Base-by-base conservation (phyloP, 768 basidiomycete genomes). In the Strobilomyces confusus region DNA sequence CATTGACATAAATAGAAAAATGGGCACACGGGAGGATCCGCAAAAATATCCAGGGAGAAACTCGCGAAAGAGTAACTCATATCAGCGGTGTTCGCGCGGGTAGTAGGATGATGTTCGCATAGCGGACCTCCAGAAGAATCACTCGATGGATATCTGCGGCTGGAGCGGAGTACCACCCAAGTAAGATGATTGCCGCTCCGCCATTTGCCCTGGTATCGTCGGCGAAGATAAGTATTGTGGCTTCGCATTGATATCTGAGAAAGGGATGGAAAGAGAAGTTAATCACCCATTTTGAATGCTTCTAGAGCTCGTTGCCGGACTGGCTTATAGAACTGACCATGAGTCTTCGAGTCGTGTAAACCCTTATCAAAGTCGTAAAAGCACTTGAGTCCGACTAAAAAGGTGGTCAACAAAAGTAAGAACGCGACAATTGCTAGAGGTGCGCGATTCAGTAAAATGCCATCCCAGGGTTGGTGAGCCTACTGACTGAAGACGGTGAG, bases 311-410 rank as follows among this genome's bases (percentile, higher is more conserved):
- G 60, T 51, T 59, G 63, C 57, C 62, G 59, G 42, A 74, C 65
- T 58, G 63, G 67, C 52, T 60, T 61, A 62, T 71, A 69, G 12
- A 64, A 77, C 87, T 79, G 70, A 92, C 90, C 81, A 61, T 84
- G 78, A 57, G 80, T 76, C 75, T 93, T 93, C 45, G 89, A 84
- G 15, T 78, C 69, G 50, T 77, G 74, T 19, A 93, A 73, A n/a
- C 92, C 91, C 65, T 81, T 81, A 69, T 88, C 85, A 63, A 93
- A 93, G 73, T 92, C 90, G 26, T 76, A 66, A 74, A 89, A 88
- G 67, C 91, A 93, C 48, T 84, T 82, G 20, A 92, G 65, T 20
- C 91, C 91, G 25, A 92, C 78, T 13, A 73, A 77, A 62, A 93
- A 90, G 12, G 88, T 89, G n/a, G 75, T 67, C 51, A 90, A 78